A percentile compares a stretch with the other conserved stretches of the same genome.
phyloP scores from a whole-genome alignment of 345 rosid genomes.

The Viola odorata region DNA sequence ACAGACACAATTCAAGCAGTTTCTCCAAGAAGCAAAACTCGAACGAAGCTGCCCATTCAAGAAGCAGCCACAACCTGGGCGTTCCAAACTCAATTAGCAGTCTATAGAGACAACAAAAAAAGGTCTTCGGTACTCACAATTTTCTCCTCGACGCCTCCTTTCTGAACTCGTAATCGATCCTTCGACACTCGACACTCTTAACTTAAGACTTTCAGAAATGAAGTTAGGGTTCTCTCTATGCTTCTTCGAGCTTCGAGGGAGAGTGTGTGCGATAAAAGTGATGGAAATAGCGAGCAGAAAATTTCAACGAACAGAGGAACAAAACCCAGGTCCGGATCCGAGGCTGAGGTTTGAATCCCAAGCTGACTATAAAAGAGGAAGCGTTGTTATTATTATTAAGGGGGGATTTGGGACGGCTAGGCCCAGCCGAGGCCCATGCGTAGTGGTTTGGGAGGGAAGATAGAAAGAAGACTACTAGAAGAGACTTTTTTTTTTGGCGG shows the following conservation, averaged over 20 bases:
- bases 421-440: too few relatives aligned
- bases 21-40: not conserved
- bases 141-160: not conserved
- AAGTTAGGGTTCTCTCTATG: not conserved
- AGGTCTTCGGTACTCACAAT: not conserved
- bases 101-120: not conserved
- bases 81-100: too few relatives aligned
- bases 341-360: constrained; percentile 9
- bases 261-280: constrained; percentile 21
- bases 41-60: not conserved
- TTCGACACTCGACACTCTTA: not conserved
- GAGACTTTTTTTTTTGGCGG: too few relatives aligned
- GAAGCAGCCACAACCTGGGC: too few relatives aligned
- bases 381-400: too few relatives aligned
- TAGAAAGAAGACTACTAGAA: too few relatives aligned
- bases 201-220: too few relatives aligned
- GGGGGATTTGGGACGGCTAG: too few relatives aligned
- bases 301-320: constrained; percentile 56
- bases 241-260: not conserved
- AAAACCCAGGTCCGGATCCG: constrained; percentile 36
- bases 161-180: not conserved
- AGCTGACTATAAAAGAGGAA: not conserved
- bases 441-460: too few relatives aligned
- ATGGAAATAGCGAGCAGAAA: constrained; percentile 43
- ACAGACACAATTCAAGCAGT: not conserved